Percentiles rank a stretch among this genome's conserved stretches.
Conservation (phyloP, 257 asterid species). For the Lantana camara region DNA sequence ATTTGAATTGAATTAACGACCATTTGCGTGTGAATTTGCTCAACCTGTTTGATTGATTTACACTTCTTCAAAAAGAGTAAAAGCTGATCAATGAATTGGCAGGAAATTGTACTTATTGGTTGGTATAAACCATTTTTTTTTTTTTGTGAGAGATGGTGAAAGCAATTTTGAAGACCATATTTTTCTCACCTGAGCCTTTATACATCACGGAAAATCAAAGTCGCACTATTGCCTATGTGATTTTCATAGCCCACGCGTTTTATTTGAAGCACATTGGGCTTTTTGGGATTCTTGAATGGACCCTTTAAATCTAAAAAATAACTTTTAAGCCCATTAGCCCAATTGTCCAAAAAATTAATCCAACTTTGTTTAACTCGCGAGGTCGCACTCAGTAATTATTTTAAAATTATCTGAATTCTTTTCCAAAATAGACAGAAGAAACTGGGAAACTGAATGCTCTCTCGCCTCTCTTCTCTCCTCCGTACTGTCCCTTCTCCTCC, state of each 20-base stretch:
- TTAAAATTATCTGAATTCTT: neutral
- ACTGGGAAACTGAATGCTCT: constrained; percentile 52
- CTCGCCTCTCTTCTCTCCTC: constrained; percentile 59
- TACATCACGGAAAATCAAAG: too few species aligned
- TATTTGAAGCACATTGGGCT: too few species aligned
- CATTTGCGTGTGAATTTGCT: constrained; percentile 78
- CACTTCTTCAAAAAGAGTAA: constrained; percentile 46
- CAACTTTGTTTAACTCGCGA: constrained; percentile 25
- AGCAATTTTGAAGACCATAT: too few species aligned
- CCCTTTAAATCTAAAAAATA: too few species aligned
- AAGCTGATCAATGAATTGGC: constrained; percentile 36
- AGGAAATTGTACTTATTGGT: constrained; percentile 37
- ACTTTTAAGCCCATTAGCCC: too few species aligned
- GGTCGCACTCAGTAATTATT: constrained; percentile 14
- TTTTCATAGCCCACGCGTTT: too few species aligned
- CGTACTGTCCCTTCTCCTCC: constrained; percentile 40
- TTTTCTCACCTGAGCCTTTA: too few species aligned
- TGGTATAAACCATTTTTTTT: too few species aligned
- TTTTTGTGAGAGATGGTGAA: too few species aligned
- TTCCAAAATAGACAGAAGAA: neutral
- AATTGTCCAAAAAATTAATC: neutral
- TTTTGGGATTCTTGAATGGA: too few species aligned
- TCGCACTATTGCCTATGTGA: too few species aligned
- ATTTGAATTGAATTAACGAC: constrained; percentile 57
- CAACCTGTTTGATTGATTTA: constrained; percentile 49